Evolutionary conservation across 2,329 filamentous ascomycete genomes (phyloP).

Genomic region (Fusarium subtropicale): DNA sequence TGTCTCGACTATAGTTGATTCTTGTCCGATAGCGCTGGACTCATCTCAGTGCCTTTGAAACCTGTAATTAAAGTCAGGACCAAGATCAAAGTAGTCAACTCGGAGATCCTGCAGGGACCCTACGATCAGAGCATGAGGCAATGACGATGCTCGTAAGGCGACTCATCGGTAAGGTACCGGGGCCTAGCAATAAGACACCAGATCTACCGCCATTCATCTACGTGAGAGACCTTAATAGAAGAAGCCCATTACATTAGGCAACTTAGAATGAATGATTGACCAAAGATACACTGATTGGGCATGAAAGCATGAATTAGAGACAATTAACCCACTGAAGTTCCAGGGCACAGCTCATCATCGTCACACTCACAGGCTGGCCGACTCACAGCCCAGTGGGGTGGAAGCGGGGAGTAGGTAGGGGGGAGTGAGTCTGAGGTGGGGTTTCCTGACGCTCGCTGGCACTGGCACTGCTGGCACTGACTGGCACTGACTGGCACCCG

Average conservation of each 20-base stretch:
- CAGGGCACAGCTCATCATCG: conserved; percentile 24
- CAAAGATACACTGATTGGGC: not conserved
- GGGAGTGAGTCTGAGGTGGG: conserved; percentile 1
- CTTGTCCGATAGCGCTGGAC: not conserved
- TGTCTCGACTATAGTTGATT: not conserved
- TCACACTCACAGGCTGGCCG: not conserved
- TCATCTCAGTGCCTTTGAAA: not conserved
- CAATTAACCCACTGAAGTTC: conserved; percentile 22
- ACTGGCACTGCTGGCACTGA: conserved; percentile 9
- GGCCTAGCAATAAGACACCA: not conserved
- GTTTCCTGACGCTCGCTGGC: conserved; percentile 1
- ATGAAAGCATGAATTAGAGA: conserved; percentile 28
- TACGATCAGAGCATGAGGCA: not conserved
- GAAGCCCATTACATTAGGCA: conserved; percentile 9
- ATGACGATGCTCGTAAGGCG: not conserved
- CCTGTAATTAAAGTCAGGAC: not conserved
- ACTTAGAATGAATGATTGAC: not conserved
- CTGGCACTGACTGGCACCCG: conserved; percentile 10
- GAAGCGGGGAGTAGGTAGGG: conserved; percentile 1
- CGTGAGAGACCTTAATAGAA: conserved; percentile 5
- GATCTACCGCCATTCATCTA: not conserved
- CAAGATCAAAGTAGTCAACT: not conserved
- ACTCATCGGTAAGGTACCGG: not conserved
- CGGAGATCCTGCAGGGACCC: not conserved
- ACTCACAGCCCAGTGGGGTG: conserved; percentile 4